These are phyloP conservation scores for Hydnomerulius pinastri DNA, from an alignment of 768 basidiomycete genomes.

Conservation along the genomic window DNA sequence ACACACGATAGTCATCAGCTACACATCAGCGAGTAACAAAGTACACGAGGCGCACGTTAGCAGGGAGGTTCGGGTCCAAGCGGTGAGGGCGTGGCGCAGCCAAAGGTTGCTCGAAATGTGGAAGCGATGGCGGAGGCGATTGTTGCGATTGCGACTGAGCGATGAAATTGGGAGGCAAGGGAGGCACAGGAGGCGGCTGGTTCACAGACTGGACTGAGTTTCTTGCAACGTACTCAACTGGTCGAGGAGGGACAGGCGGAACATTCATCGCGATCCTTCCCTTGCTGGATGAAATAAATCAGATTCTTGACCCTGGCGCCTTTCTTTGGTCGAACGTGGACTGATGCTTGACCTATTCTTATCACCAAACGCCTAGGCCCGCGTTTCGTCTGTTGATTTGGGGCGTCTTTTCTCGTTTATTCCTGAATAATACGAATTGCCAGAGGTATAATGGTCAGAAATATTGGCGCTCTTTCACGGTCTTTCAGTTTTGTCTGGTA, in stretches of 20 bases:
- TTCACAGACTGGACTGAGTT: constrained; percentile 10
- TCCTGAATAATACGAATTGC: not conserved
- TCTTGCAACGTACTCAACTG: constrained; percentile 9
- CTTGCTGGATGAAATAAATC: constrained; percentile 1
- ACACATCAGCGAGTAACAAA: not conserved
- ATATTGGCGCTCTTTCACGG: too few relatives aligned
- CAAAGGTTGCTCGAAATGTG: constrained; percentile 56
- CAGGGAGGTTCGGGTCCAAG: constrained; percentile 58
- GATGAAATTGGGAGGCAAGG: constrained; percentile 44
- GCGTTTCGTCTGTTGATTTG: not conserved
- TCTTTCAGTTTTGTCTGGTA: too few relatives aligned
- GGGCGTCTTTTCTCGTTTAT: too few relatives aligned
- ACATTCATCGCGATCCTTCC: constrained; percentile 14
- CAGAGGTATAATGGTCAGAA: too few relatives aligned
- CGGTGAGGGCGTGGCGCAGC: constrained; percentile 69
- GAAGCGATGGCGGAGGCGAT: constrained; percentile 37
- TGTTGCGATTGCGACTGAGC: constrained; percentile 21
- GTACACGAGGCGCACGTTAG: constrained; percentile 51
- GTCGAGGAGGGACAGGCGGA: constrained; percentile 35
- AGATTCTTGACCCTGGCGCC: not conserved
- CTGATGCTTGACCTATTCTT: not conserved
- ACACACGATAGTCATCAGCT: constrained; percentile 19
- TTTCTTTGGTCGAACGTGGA: constrained; percentile 1
- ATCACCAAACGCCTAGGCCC: not conserved
- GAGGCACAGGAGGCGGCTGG: constrained; percentile 51